phyloP scores from a whole-genome alignment of 2,329 filamentous ascomycete genomes.

The Phoma sp. region DNA sequence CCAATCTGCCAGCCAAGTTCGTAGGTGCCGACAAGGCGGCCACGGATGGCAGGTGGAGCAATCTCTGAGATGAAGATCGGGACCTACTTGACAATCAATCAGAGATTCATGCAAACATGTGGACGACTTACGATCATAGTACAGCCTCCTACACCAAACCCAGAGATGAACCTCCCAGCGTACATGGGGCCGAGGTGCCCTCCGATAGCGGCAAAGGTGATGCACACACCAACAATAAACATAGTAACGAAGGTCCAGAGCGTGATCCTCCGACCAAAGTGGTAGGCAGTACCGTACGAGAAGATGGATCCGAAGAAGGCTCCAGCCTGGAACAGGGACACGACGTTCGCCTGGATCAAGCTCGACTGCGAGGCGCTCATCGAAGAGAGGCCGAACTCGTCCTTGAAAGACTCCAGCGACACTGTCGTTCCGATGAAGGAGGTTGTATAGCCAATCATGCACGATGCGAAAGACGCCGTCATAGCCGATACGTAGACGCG shows the following conservation, averaged over 20 bases:
- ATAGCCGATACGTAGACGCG: slow-evolving; percentile 61
- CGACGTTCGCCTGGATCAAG: slow-evolving; percentile 74
- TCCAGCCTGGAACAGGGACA: slow-evolving; percentile 81
- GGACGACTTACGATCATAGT: slow-evolving; percentile 12
- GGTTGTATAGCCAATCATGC: slow-evolving; percentile 70
- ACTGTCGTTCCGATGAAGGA: slow-evolving; percentile 80
- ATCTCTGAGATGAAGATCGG: slow-evolving; percentile 68
- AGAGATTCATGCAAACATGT: too few species aligned
- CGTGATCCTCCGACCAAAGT: slow-evolving; percentile 65
- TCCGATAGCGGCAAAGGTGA: slow-evolving; percentile 67
- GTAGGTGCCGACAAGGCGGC: slow-evolving; percentile 60
- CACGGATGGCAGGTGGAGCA: slow-evolving; percentile 64
- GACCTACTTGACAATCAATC: slow-evolving; percentile 53
- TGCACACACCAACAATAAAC: slow-evolving; percentile 71
- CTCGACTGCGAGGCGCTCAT: slow-evolving; percentile 59
- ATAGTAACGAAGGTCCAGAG: slow-evolving; percentile 60
- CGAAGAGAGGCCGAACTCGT: slow-evolving; percentile 69
- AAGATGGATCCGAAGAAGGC: slow-evolving; percentile 75
- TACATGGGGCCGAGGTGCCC: slow-evolving; percentile 63
- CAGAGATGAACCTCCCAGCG: slow-evolving; percentile 63
- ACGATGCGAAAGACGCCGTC: slow-evolving; percentile 63
- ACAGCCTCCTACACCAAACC: slow-evolving; percentile 62
- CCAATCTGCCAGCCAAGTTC: slow-evolving; percentile 59
- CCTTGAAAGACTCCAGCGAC: slow-evolving; percentile 70
- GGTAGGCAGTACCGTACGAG: slow-evolving; percentile 68